Conservation (phyloP, 257 asterid species). For the Nicotiana attenuata region DNA sequence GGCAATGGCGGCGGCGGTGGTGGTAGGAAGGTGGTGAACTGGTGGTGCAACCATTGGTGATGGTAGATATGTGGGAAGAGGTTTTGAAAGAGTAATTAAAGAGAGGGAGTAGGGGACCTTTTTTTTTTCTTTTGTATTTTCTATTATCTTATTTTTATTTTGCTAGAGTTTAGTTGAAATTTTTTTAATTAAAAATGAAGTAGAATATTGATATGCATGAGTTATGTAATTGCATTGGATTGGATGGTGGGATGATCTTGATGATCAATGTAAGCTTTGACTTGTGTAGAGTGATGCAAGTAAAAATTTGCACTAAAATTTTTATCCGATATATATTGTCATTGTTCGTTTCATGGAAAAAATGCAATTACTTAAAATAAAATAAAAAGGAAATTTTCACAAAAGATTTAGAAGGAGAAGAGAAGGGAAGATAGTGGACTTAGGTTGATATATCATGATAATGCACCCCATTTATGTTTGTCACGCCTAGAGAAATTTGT, state of each 20-base stretch:
- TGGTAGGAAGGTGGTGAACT: background rate
- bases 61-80: conserved; percentile 16
- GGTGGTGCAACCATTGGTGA: background rate
- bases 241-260: conserved; percentile 19
- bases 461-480: conserved; percentile 76
- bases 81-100: conserved; percentile 21
- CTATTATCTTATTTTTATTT: conserved; percentile 15
- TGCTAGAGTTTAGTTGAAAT: conserved; percentile 2
- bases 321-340: background rate
- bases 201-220: conserved; percentile 33
- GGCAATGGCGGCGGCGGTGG: background rate
- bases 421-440: conserved; percentile 26
- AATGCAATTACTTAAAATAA: background rate
- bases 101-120: conserved; percentile 21
- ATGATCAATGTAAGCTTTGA: conserved; percentile 34
- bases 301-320: background rate
- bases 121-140: conserved; percentile 23
- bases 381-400: background rate
- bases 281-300: conserved; percentile 23
- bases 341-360: conserved; percentile 5
- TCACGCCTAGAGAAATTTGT: conserved; percentile 60
- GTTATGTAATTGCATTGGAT: conserved; percentile 43
- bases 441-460: conserved; percentile 60
- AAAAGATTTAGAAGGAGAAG: conserved; percentile 8
- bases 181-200: conserved; percentile 19